Base-by-base conservation (phyloP, 257 asterid species). In the Marsdenia floribunda region DNA sequence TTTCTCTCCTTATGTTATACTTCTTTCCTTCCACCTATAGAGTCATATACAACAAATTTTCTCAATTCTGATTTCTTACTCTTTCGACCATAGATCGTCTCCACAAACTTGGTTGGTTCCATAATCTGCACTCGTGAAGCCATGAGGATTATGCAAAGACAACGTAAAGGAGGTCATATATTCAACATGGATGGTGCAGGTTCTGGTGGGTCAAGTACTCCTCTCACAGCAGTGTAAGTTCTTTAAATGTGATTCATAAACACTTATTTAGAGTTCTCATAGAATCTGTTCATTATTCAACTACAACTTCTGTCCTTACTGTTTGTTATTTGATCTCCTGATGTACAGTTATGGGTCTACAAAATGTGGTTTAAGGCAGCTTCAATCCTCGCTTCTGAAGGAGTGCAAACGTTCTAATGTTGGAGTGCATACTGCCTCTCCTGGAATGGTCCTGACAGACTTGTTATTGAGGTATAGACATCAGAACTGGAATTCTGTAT, bases 141-240 rank as follows among this genome's bases (percentile, higher is more conserved):
- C 58, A 86, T 92, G 82, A 79, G 49, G 64, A 75, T 82, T 52
- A 92, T 94, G 97, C 74, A 78, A 70, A 80, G 74, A 79, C 97
- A 94, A 81, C 76, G 35, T 57, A 90, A 81, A 58, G 97, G 95
- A 71, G 99, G 99, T 78, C 97, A 92, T 78, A 85, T 94, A 73
- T 94, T 94, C 80, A 94, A 94, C 88, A 94, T 94, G 97, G 99
- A 94, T 80, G 99, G 99, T 79, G 97, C 97, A 4, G 97, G 99
- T 64, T 94, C 97, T 42, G 99, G 99, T 54, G 99, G 99, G 60
- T 94, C 97, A 46, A 94, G 99, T 87, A 94, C 99, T 70, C 99
- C 99, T 18, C 87, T 94, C 67, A 94, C 97, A 22, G 97, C 99
- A 52, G 97, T 92, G 99, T 94, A 89, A 87, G 96, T 79, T 77